phyloP scores from a whole-genome alignment of 768 basidiomycete species.

The Rossbeevera mucosa region DNA sequence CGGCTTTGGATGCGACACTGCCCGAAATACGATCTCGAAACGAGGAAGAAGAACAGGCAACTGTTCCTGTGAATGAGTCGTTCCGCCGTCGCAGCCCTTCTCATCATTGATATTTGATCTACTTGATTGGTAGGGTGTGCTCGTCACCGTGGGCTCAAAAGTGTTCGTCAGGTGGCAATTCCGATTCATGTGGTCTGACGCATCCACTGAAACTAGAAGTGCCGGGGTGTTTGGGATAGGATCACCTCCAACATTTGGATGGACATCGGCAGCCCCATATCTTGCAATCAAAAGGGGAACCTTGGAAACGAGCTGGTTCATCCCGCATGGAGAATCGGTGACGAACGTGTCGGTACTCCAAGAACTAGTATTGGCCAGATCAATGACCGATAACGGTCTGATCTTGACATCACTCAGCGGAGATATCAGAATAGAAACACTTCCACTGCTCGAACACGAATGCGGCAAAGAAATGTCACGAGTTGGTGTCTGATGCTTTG shows the following conservation, averaged over 20 bases:
- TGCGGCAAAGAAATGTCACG: neutral
- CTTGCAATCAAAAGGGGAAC: conserved; percentile 3
- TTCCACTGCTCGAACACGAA: neutral
- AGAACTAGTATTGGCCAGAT: conserved; percentile 10
- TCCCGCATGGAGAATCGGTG: conserved; percentile 17
- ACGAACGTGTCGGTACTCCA: conserved; percentile 22
- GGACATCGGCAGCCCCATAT: neutral
- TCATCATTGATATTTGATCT: neutral
- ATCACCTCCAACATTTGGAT: neutral
- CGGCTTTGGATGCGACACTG: neutral
- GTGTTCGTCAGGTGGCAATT: neutral
- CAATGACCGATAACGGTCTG: conserved; percentile 7
- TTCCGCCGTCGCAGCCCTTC: no score
- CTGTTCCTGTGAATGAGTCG: neutral
- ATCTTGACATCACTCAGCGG: neutral
- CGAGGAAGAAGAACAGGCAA: neutral
- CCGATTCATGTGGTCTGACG: neutral
- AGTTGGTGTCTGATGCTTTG: neutral
- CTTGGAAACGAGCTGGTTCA: conserved; percentile 6
- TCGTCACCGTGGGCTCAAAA: conserved; percentile 16
- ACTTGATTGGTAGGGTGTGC: conserved; percentile 12
- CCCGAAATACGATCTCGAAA: neutral
- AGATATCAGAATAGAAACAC: conserved; percentile 9
- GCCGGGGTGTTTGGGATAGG: neutral
- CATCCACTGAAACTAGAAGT: neutral